These are phyloP conservation scores for Thymus quinquecostatus DNA, from an alignment of 257 asterid species.

Conservation along the genomic window DNA sequence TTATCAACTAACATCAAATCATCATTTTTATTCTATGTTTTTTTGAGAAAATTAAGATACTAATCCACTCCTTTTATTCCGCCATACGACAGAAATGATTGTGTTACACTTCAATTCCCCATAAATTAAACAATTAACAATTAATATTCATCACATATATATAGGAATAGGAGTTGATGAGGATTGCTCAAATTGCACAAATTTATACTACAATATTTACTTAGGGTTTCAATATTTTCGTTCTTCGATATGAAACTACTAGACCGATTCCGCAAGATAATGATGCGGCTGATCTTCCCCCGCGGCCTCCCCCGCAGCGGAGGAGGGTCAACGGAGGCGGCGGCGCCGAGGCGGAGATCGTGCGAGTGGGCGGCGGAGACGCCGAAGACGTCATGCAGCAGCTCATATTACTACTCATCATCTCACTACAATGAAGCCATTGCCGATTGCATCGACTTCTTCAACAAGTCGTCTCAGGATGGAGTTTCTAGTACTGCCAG, in stretches of 20 bases:
- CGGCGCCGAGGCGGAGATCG: slow-evolving; percentile 45
- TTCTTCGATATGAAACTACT: slow-evolving; percentile 45
- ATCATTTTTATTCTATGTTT: background rate
- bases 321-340: slow-evolving; percentile 33
- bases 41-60: slow-evolving; percentile 23
- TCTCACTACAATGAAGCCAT: slow-evolving; percentile 75
- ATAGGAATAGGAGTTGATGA: no score
- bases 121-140: slow-evolving; percentile 17
- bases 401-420: slow-evolving; percentile 48
- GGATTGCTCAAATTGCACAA: no score
- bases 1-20: slow-evolving; percentile 30
- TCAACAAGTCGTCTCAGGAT: slow-evolving; percentile 59
- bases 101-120: slow-evolving; percentile 51
- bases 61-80: slow-evolving; percentile 40
- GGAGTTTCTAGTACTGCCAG: no score
- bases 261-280: slow-evolving; percentile 58
- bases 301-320: slow-evolving; percentile 22
- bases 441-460: slow-evolving; percentile 81
- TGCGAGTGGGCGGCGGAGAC: slow-evolving; percentile 59
- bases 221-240: slow-evolving; percentile 29
- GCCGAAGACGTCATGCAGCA: slow-evolving; percentile 72
- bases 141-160: no score
- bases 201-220: background rate
- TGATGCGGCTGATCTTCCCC: slow-evolving; percentile 60
- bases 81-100: slow-evolving; percentile 60